Base-by-base conservation (phyloP, 2,329 filamentous ascomycete species). In the Apiospora sp. region DNA sequence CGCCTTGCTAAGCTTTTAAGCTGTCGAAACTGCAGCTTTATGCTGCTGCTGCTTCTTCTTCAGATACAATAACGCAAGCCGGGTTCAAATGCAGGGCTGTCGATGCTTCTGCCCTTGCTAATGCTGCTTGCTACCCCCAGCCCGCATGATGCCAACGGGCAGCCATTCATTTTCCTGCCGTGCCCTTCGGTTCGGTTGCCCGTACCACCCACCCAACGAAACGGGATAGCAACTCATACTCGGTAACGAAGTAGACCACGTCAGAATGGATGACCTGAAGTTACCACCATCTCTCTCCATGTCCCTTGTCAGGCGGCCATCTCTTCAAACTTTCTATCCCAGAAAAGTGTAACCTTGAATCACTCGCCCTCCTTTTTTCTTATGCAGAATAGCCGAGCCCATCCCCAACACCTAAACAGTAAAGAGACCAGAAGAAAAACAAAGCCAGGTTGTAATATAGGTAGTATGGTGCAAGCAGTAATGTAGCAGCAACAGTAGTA, bases 181-280 rank as follows among this genome's bases (percentile, higher is more conserved):
- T 51, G n/a, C n/a, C n/a, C 22, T n/a, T 49, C 22, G n/a, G n/a
- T 51, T 24, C 48, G n/a, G 13, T 12, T 24, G 24, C 48, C 48
- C 10, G 46, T 48, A 22, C 46, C 46, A 48, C 46, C 16, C 46
- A n/a, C 12, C 46, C 46, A 49, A 22, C 46, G 8, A 12, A 49
- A n/a, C 19, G n/a, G 22, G 46, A 8, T 27, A 24, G 49, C n/a
- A 27, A 51, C 49, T 75, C 81, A 27, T 49, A 41, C 37, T 41
- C 37, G 37, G 37, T 10, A 41, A 10, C 7, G 7, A 41, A 41
- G 37, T 41, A 41, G 37, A 37, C 37, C 37, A 37, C 37, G 10
- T 41, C 49, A 51, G 13, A 51, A 24, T 27, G n/a, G n/a, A 64
- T 34, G 19, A 5, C 19, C 24, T 14, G 19, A 14, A 19, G 30